These are phyloP conservation scores for Syzygium oleosum DNA, from an alignment of 345 rosid genomes.

Conservation along the genomic window DNA sequence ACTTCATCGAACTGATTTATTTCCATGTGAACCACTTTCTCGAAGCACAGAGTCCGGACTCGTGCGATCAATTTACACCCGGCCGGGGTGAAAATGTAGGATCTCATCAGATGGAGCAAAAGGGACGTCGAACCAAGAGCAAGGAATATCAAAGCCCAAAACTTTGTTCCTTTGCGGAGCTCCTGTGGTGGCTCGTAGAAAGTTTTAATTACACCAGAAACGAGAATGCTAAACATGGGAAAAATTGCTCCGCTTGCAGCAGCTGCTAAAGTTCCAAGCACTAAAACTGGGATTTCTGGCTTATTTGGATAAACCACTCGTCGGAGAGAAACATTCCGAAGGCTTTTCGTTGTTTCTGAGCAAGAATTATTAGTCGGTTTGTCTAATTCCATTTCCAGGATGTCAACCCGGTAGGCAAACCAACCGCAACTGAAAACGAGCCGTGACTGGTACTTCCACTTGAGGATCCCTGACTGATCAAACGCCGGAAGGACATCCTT, in stretches of 20 bases:
- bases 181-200: conserved; percentile 47
- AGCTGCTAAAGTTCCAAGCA: conserved; percentile 50
- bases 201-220: conserved; percentile 46
- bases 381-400: not conserved
- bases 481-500: conserved; percentile 5
- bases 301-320: conserved; percentile 58
- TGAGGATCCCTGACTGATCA: conserved; percentile 24
- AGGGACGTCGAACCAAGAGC: conserved; percentile 40
- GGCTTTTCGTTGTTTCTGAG: not conserved
- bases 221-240: conserved; percentile 49
- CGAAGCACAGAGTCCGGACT: conserved; percentile 56
- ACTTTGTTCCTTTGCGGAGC: conserved; percentile 34
- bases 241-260: conserved; percentile 36
- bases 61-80: conserved; percentile 54
- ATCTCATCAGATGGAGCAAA: conserved; percentile 31
- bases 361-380: not conserved
- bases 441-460: conserved; percentile 23
- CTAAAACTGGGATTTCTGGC: conserved; percentile 54
- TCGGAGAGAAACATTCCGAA: conserved; percentile 22
- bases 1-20: conserved; percentile 75
- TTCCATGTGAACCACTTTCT: conserved; percentile 66
- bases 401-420: no score
- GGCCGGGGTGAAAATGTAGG: conserved; percentile 54
- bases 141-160: conserved; percentile 60
- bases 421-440: conserved; percentile 7